phyloP scores from a whole-genome alignment of 148 eudicot genomes.

The Nyssa sinensis region DNA sequence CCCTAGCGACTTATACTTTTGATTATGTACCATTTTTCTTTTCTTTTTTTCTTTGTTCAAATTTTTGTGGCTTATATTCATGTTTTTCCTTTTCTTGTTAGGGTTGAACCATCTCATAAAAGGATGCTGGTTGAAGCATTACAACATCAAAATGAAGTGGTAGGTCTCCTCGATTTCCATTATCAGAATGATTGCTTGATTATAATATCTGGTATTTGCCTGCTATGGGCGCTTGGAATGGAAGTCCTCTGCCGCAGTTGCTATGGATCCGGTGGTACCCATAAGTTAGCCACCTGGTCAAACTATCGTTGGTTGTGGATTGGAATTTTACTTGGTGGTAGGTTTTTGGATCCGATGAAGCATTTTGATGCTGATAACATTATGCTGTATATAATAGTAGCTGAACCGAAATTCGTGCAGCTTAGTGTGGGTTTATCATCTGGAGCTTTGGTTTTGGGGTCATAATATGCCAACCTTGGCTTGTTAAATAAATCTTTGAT shows the following conservation, averaged over 20 bases:
- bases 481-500: not conserved
- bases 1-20: not conserved
- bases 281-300: conserved; percentile 5
- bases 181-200: conserved; percentile 5
- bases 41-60: not conserved
- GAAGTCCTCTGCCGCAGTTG: no score
- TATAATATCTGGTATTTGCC: not conserved
- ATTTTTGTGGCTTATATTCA: not conserved
- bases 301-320: not conserved
- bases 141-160: conserved; percentile 98
- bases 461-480: not conserved
- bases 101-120: conserved; percentile 99
- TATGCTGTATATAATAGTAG: not conserved
- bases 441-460: not conserved
- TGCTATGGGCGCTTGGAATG: not conserved
- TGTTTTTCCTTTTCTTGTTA: conserved; percentile 21
- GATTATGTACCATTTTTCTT: conserved; percentile 1
- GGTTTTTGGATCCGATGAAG: not conserved
- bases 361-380: not conserved
- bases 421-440: not conserved
- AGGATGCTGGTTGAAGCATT: conserved; percentile 97
- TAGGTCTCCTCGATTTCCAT: conserved; percentile 25
- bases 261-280: no score
- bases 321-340: conserved; percentile 8
- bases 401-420: not conserved